phyloP scores from a whole-genome alignment of 257 asterid genomes.

The Solanum pennellii region DNA sequence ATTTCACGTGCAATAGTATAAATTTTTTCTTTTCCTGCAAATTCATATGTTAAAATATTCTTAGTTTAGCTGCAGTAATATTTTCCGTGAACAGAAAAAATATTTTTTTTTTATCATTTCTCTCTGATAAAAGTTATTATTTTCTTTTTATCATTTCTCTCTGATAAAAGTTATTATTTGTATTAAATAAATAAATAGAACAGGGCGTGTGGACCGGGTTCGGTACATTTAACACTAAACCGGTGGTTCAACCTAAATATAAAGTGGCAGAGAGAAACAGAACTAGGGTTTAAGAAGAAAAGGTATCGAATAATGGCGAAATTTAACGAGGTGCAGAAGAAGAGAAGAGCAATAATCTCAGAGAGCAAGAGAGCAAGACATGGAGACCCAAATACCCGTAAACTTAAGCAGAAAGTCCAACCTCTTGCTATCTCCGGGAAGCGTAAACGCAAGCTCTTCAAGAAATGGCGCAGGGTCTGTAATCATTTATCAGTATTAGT shows the following conservation, averaged over 20 bases:
- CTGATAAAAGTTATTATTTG: no score
- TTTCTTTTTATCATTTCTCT: no score
- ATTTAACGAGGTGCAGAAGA: conserved; percentile 67
- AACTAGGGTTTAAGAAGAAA: neutral
- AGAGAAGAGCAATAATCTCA: conserved; percentile 50
- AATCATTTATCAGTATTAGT: neutral
- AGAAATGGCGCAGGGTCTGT: conserved; percentile 79
- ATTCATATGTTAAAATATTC: no score
- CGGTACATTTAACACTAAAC: neutral
- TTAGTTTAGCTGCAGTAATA: no score
- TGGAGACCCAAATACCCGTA: conserved; percentile 49
- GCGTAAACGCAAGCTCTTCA: conserved; percentile 72
- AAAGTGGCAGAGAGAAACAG: neutral
- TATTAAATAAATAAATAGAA: neutral
- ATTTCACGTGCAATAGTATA: no score
- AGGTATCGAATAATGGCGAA: conserved; percentile 30
- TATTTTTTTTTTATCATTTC: no score
- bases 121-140: no score
- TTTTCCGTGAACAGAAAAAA: no score
- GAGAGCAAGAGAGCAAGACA: conserved; percentile 38
- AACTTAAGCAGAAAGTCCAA: conserved; percentile 42
- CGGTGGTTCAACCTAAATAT: neutral
- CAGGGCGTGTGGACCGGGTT: neutral
- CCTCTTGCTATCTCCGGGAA: conserved; percentile 68
- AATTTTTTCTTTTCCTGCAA: no score